These are phyloP conservation scores for Phytophthora pseudosyringae DNA, from an alignment of 352 stramenopile genomes.

Conservation along the genomic window DNA sequence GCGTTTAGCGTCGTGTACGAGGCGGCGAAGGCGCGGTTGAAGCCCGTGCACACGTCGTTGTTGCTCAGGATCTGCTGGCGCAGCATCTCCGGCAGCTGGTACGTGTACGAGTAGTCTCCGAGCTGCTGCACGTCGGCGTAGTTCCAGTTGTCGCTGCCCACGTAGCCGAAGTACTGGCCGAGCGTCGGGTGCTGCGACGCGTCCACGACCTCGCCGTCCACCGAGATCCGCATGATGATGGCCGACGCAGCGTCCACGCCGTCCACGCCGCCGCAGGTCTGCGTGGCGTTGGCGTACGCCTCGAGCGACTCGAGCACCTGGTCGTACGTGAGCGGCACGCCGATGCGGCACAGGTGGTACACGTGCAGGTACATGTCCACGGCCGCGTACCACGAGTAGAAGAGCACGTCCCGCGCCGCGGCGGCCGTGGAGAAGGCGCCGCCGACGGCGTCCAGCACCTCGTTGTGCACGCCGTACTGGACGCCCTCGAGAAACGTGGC, in stretches of 20 bases:
- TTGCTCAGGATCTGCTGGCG: slow-evolving; percentile 71
- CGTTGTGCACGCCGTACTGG: slow-evolving; percentile 70
- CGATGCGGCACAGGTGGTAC: slow-evolving; percentile 73
- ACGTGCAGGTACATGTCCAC: slow-evolving; percentile 77
- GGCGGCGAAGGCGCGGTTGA: slow-evolving; percentile 51
- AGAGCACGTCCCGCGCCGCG: slow-evolving; percentile 61
- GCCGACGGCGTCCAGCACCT: slow-evolving; percentile 63
- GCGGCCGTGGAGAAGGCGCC: slow-evolving; percentile 59
- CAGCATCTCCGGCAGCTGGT: slow-evolving; percentile 65
- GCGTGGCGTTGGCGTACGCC: slow-evolving; percentile 48
- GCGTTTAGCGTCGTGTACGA: slow-evolving; percentile 48
- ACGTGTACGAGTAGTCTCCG: slow-evolving; percentile 79
- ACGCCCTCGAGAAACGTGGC: slow-evolving; percentile 60
- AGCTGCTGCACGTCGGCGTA: slow-evolving; percentile 68
- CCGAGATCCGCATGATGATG: slow-evolving; percentile 48
- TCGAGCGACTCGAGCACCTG: slow-evolving; percentile 54
- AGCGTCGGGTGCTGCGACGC: slow-evolving; percentile 63
- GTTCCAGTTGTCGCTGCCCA: slow-evolving; percentile 64
- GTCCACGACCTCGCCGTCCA: slow-evolving; percentile 56
- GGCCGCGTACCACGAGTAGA: slow-evolving; percentile 73
- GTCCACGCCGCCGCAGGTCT: slow-evolving; percentile 53
- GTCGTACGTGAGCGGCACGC: slow-evolving; percentile 49
- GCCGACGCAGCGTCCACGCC: slow-evolving; percentile 43
- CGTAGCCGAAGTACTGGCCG: slow-evolving; percentile 67
- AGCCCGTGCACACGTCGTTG: slow-evolving; percentile 65